phyloP scores from a whole-genome alignment of 2,329 filamentous ascomycete species.

The Didymosphaeria variabile region DNA sequence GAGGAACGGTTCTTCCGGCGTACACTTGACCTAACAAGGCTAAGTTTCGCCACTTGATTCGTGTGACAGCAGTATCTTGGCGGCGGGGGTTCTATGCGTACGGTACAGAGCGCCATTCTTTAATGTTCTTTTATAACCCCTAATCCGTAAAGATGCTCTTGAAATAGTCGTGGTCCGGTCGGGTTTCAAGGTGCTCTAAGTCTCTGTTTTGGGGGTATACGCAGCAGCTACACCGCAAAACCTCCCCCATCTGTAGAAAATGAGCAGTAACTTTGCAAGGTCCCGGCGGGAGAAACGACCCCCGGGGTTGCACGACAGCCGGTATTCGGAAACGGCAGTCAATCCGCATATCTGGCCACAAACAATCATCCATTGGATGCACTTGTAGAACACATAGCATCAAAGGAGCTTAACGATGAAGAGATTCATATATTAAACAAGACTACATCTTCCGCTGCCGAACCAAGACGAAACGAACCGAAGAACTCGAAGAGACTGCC shows the following conservation, averaged over 20 bases:
- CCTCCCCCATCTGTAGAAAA: background rate
- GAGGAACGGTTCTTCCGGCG: slow-evolving; percentile 13
- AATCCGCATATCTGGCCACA: background rate
- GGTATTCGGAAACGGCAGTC: background rate
- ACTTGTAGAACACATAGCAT: background rate
- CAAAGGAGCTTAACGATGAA: background rate
- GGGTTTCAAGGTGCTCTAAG: background rate
- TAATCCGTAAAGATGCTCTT: background rate
- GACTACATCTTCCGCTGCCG: slow-evolving; percentile 3
- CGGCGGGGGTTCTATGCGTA: slow-evolving; percentile 3
- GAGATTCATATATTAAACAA: slow-evolving; percentile 13
- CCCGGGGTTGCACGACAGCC: background rate
- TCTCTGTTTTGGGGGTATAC: background rate
- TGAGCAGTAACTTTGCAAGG: background rate
- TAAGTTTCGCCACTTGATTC: background rate
- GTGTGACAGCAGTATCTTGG: slow-evolving; percentile 4
- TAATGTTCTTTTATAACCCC: background rate
- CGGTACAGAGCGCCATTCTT: background rate
- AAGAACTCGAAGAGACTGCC: background rate
- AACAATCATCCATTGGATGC: background rate
- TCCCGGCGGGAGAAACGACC: background rate
- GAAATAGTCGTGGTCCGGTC: background rate
- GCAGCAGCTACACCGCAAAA: background rate
- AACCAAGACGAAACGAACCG: background rate
- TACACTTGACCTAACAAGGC: slow-evolving; percentile 20